Percentiles rank a stretch among this genome's conserved stretches.
Evolutionary conservation across 2,329 filamentous ascomycete species (phyloP).

Genomic region (Oidium heveae): DNA sequence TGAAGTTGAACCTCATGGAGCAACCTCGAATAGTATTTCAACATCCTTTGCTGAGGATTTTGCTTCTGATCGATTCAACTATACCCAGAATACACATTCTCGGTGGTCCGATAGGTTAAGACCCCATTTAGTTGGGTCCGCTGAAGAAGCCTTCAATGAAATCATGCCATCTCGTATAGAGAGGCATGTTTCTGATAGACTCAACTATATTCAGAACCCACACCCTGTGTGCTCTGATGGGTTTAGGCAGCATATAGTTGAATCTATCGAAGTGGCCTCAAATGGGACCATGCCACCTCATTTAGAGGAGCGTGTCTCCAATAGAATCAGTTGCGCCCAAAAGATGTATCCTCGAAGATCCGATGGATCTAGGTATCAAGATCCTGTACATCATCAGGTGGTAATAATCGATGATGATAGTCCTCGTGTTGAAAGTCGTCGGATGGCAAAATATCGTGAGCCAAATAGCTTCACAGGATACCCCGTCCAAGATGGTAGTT

Average conservation of each 20-base stretch:
- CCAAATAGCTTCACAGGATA: conserved; percentile 8
- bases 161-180: no score
- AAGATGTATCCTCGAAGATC: conserved; percentile 6
- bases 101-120: conserved; percentile 5
- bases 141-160: conserved; percentile 2
- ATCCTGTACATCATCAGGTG: conserved; percentile 9
- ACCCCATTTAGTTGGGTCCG: no score
- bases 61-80: conserved; percentile 3
- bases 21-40: conserved; percentile 8
- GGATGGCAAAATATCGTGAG: conserved; percentile 10
- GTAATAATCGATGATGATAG: conserved; percentile 13
- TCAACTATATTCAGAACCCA: no score
- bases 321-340: conserved; percentile 4
- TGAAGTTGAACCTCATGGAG: conserved; percentile 11
- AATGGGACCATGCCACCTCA: not conserved
- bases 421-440: conserved; percentile 11
- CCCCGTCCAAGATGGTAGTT: conserved; percentile 6
- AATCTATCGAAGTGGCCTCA: not conserved
- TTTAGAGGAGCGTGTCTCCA: not conserved
- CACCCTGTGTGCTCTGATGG: no score
- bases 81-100: conserved; percentile 6
- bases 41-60: not conserved
- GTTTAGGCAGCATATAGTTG: not conserved
- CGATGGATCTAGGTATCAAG: conserved; percentile 5
- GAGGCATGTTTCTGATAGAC: no score